Base-by-base conservation (phyloP, 805 yeast species). In the Saturnispora mendoncae region DNA sequence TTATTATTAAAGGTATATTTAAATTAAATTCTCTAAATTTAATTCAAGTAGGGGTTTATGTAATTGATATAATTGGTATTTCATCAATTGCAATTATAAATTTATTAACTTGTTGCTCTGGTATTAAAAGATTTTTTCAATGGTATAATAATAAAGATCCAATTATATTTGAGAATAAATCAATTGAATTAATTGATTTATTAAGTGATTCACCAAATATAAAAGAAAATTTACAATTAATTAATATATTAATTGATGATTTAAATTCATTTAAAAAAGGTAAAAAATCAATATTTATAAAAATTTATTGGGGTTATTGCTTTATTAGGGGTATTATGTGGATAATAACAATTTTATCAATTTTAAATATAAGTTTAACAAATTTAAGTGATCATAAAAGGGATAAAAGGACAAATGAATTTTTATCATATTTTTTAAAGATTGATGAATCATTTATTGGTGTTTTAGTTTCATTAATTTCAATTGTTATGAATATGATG, bases 251-350 rank as follows among this genome's bases (percentile, higher is more conserved):
- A 9, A 20, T 32, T 12, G 24, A 31, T 18, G 28, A 31, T 14
- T 15, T 38, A 8, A 30, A 38, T 14, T 29, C 40, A 13, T 12
- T 30, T 23, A 38, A 38, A 25, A 27, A 20, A 23, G 29, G 33
- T 20, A 15, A 10, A 4, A 15, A 38, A 21, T 23, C 24, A 17
- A 23, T 13, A 15, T 29, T 30, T 5, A 38, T 10, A 13, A 26
- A 15, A 9, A 21, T 14, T 12, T 39, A 39, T 21, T 39, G 42
- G 42, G 33, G 15, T 6, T 39, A 39, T 26, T 39, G 38, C 25
- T 33, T 39, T 17, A 33, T 39, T 18, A 19, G 42, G 17, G 32
- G 38, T 8, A 9, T 19, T 4, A 39, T 39, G 42, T 39, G 42
- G 42, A 23, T 39, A 4, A 15, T 14, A 13, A 39, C 42, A 4